Evolutionary conservation across 2,329 filamentous ascomycete genomes (phyloP), one percentile per base, ranked within the genome.

Genomic region (Fusarium praegraminearum): DNA sequence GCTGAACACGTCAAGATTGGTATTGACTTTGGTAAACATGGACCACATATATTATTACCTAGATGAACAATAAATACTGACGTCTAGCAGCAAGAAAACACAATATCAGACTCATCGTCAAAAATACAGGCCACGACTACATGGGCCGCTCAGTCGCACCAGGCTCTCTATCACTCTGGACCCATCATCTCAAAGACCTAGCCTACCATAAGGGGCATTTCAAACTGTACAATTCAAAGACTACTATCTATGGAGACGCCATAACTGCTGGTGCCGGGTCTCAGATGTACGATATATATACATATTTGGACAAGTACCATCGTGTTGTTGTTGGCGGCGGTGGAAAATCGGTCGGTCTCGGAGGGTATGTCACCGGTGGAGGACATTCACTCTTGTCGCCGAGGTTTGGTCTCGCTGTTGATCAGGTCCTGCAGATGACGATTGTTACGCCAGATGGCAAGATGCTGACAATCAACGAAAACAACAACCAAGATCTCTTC

Each of bases 291-390:
- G 81, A 86, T 8, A 76, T 85, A 1, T 85, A 88, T 65, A 72
- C 79, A 1, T 77, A 80, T 12, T 81, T 86, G 1, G 78, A 84
- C 52, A 70, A 78, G 3, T 71, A 80, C 58, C 82, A 84, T 49
- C 76, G 86, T 18, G 81, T 81, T 2, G 78, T 89, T 7, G 84
- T 91, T 0, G 86, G 84, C 1, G 89, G 88, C 3, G 83, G 83
- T 4, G 83, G 82, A 38, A 83, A 83, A 44, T 84, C 84, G 0
- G 89, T 91, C 3, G 85, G 86, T 1, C 80, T 88, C 0, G 88
- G 87, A 9, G 89, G 89, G 0, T 91, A 87, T 54, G 79, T 85
- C 4, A 87, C 87, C 16, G 89, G 88, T 0, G 89, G 87, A 3
- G 89, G 89, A 0, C 89, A 91, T 74, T 85, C 82, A 0, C 76